Base-by-base conservation (phyloP, 768 basidiomycete species). In the Suillus luteus region DNA sequence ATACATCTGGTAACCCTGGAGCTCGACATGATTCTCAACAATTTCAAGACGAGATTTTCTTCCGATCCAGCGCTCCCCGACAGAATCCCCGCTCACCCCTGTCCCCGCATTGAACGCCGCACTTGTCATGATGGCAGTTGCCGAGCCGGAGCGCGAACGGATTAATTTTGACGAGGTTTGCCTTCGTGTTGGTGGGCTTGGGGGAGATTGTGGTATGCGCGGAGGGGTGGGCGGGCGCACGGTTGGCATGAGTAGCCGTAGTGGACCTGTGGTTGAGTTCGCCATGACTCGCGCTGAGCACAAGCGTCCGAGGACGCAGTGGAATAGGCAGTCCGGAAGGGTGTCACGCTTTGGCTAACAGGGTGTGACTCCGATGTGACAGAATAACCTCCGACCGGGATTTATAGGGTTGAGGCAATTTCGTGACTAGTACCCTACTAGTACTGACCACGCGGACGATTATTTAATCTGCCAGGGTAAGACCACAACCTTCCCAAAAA, bases 1-100 rank as follows among this genome's bases (percentile, higher is more conserved):
- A 72, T 93, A 95, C 62, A 94, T 81, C 76, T 93, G 92, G 76
- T 87, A 92, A 1, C 88, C 88, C 22, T 79, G 65, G 57, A 76
- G 70, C 52, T 85, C 76, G 54, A 87, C 68, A 19, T 76, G 74
- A 40, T 83, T 80, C 43, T 82, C 77, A 9, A 80, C 80, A 62
- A 85, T 74, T 68, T 83, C 81, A 65, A 88, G 85, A 57, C 75
- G 78, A 55, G 78, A 77, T 22, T 80, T 79, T 11, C 76, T 70
- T 1, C 80, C 81, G 19, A 85, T 74, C 83, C 85, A 85, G 40
- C 72, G 72, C 49, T 76, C 73, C 19, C 74, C 74, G n/a, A 73
- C 69, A 1, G 51, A 49, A 31, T 75, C 64, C 33, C 65, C 66
- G 35, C 24, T 51, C 43, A 3, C 41, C 64, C 66, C 66, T 12